Evolutionary conservation across 208 protist species (phyloP).

Genomic region (Zelonia costaricensis): DNA sequence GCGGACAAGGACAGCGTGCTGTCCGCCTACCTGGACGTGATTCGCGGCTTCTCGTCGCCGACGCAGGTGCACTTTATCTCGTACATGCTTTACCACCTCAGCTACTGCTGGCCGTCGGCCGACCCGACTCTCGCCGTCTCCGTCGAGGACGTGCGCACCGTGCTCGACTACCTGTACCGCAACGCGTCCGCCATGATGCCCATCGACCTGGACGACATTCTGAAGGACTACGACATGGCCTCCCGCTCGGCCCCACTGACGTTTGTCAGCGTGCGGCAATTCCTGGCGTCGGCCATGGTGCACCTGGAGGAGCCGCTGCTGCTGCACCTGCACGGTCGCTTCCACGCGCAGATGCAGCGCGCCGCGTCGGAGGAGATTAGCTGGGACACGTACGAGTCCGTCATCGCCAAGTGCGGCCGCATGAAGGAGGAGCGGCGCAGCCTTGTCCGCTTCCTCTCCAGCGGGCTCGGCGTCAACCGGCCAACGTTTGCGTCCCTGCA

Average conservation of each 20-base stretch:
- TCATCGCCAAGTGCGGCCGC: constrained; percentile 56
- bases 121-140: constrained; percentile 62
- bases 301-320: constrained; percentile 84
- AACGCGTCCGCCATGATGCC: constrained; percentile 49
- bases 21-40: constrained; percentile 73
- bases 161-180: constrained; percentile 84
- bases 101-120: constrained; percentile 81
- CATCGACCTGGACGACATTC: constrained; percentile 57
- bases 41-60: constrained; percentile 82
- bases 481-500: constrained; percentile 47
- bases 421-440: constrained; percentile 58
- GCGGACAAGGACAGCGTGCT: constrained; percentile 50
- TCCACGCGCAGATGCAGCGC: constrained; percentile 50
- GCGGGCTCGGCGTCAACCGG: constrained; percentile 73
- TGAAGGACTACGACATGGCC: constrained; percentile 81
- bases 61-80: constrained; percentile 84
- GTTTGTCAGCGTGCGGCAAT: constrained; percentile 69
- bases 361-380: constrained; percentile 48
- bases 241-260: constrained; percentile 76
- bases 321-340: constrained; percentile 75
- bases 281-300: constrained; percentile 68
- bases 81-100: constrained; percentile 82
- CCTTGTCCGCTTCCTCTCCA: constrained; percentile 70
- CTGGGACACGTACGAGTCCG: constrained; percentile 67
- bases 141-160: constrained; percentile 62